Percentiles rank a stretch among this genome's conserved stretches.
Evolutionary conservation across 306 rosid species (phyloP).

Genomic region (Acacia melanoxylon): DNA sequence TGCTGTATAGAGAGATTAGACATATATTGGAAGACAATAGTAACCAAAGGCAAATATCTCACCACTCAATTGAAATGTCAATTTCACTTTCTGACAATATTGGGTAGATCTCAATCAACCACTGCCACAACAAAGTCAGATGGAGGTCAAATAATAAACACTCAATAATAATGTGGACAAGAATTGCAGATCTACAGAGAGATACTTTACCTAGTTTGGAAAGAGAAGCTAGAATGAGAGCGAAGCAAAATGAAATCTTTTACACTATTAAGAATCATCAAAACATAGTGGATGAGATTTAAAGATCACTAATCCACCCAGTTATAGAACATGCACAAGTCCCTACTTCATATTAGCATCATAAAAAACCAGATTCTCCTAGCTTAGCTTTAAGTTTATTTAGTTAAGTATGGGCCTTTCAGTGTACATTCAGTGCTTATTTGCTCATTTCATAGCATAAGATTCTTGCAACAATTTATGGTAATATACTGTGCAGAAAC

Average conservation of each 20-base stretch:
- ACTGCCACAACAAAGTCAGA: not conserved
- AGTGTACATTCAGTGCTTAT: not conserved
- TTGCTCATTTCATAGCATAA: not conserved
- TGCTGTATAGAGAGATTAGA: conserved; percentile 7
- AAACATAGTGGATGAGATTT: not conserved
- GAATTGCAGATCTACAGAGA: not conserved
- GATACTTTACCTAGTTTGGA: not conserved
- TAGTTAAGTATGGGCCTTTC: not conserved
- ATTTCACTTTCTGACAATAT: not conserved
- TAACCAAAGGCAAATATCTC: conserved; percentile 19
- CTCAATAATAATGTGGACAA: not conserved
- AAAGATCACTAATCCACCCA: not conserved
- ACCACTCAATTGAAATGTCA: conserved; percentile 9
- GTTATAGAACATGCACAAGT: not conserved
- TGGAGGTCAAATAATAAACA: not conserved
- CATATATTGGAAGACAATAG: not conserved
- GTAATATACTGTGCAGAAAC: not conserved
- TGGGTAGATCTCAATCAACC: conserved; percentile 11
- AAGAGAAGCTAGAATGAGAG: not conserved
- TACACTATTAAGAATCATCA: not conserved
- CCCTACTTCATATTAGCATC: not conserved
- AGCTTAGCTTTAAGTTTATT: not conserved
- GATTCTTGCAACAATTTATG: not conserved
- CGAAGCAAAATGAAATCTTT: not conserved
- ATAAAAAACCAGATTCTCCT: not conserved